These are phyloP conservation scores for Cryphonectria carpinicola DNA, from an alignment of 2,329 filamentous ascomycete genomes.

Conservation along the genomic window DNA sequence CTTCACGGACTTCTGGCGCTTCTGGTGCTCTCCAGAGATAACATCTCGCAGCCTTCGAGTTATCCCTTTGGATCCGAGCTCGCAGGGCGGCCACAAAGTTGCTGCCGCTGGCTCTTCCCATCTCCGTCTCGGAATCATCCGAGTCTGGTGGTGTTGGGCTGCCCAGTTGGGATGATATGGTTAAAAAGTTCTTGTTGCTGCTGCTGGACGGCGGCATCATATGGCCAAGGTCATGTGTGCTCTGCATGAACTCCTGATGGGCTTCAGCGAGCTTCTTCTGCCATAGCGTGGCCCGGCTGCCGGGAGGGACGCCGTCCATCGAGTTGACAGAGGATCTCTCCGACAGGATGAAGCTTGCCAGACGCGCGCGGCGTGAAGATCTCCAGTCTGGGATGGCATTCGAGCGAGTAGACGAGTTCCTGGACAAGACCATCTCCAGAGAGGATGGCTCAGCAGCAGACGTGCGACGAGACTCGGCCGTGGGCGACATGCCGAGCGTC, in stretches of 20 bases:
- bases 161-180: conserved; percentile 46
- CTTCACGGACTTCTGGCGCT: conserved; percentile 14
- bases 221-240: conserved; percentile 43
- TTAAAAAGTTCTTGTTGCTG: conserved; percentile 45
- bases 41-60: not conserved
- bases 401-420: conserved; percentile 32
- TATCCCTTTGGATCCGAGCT: conserved; percentile 14
- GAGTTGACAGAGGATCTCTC: conserved; percentile 14
- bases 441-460: not conserved
- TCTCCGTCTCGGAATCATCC: conserved; percentile 49
- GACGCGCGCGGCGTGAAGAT: conserved; percentile 43
- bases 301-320: conserved; percentile 35
- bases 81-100: conserved; percentile 29
- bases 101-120: conserved; percentile 30
- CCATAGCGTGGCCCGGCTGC: conserved; percentile 44
- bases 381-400: conserved; percentile 40
- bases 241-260: conserved; percentile 49
- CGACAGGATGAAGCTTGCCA: conserved; percentile 36
- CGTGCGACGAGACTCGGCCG: conserved; percentile 39
- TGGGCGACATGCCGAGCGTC: conserved; percentile 44
- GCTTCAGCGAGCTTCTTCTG: conserved; percentile 51
- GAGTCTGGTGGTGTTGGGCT: conserved; percentile 61
- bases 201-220: conserved; percentile 29
- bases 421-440: conserved; percentile 23
- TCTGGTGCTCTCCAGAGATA: conserved; percentile 36